phyloP scores from a whole-genome alignment of 352 stramenopile genomes.

The Pythium volutum region DNA sequence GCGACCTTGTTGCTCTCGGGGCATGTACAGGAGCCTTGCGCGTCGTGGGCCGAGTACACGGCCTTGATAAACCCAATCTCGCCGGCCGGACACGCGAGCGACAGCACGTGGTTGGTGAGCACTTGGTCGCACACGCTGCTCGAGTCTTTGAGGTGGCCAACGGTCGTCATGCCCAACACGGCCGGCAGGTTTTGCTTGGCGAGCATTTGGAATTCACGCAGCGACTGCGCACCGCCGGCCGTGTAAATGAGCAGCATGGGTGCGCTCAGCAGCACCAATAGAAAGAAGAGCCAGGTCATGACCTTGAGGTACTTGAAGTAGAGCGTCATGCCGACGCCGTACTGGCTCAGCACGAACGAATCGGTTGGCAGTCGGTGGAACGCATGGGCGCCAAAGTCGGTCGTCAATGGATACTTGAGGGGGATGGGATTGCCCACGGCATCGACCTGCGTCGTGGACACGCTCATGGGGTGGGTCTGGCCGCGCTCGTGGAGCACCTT shows the following conservation, averaged over 20 bases:
- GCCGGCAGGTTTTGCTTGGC: conserved; percentile 62
- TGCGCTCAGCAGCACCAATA: conserved; percentile 64
- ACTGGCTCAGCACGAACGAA: conserved; percentile 72
- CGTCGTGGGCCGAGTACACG: conserved; percentile 61
- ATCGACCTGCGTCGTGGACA: conserved; percentile 55
- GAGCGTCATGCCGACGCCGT: conserved; percentile 69
- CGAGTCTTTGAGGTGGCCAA: conserved; percentile 70
- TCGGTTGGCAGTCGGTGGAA: conserved; percentile 76
- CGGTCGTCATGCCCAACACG: conserved; percentile 75
- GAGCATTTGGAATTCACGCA: conserved; percentile 57
- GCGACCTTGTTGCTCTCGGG: conserved; percentile 66
- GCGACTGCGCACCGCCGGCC: conserved; percentile 51
- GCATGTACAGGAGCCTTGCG: conserved; percentile 62
- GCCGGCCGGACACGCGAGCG: conserved; percentile 59
- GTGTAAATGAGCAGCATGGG: conserved; percentile 65
- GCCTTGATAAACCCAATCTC: conserved; percentile 79
- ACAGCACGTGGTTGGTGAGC: conserved; percentile 40
- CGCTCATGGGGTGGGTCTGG: conserved; percentile 72
- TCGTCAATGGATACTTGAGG: conserved; percentile 52
- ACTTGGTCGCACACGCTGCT: conserved; percentile 71
- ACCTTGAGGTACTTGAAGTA: conserved; percentile 90
- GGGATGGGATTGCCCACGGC: conserved; percentile 50
- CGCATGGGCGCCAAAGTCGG: conserved; percentile 73
- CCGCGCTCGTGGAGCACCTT: conserved; percentile 71
- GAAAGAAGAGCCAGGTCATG: conserved; percentile 79